phyloP scores from a whole-genome alignment of 352 stramenopile species.

The Elongisporangium undulatum region DNA sequence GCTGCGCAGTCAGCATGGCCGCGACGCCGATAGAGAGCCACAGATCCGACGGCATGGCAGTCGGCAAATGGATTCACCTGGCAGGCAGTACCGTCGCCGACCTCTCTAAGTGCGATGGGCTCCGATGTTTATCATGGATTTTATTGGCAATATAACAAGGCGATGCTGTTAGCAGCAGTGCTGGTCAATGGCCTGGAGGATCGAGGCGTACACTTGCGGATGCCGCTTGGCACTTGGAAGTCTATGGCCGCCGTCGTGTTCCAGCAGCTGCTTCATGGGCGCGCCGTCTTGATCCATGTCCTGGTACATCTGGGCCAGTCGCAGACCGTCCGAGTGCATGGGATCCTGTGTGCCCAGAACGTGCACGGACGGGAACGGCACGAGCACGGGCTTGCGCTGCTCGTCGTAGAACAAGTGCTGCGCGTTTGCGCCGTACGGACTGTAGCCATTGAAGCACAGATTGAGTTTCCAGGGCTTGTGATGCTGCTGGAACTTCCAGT shows the following conservation, averaged over 20 bases:
- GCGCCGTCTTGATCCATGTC: slow-evolving; percentile 9
- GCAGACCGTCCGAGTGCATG: slow-evolving; percentile 18
- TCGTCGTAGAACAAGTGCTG: slow-evolving; percentile 16
- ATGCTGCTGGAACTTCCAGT: slow-evolving; percentile 13
- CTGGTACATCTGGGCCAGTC: slow-evolving; percentile 29
- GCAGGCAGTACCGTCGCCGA: not conserved
- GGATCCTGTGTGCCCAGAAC: slow-evolving; percentile 34
- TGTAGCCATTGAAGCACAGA: slow-evolving; percentile 22
- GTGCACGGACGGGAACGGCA: slow-evolving; percentile 38
- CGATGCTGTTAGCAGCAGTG: slow-evolving; percentile 10
- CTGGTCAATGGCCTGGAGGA: slow-evolving; percentile 9
- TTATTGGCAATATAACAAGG: too few relatives aligned
- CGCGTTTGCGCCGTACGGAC: slow-evolving; percentile 8
- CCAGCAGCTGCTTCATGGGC: slow-evolving; percentile 22
- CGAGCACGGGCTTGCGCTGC: slow-evolving; percentile 7
- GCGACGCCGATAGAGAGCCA: not conserved
- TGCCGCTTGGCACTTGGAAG: slow-evolving; percentile 20
- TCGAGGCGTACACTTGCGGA: slow-evolving; percentile 11
- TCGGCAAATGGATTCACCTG: not conserved
- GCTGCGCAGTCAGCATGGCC: not conserved
- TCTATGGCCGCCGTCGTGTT: slow-evolving; percentile 33
- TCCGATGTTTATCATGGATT: too few relatives aligned
- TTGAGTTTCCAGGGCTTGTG: slow-evolving; percentile 22
- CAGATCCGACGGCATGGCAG: not conserved
- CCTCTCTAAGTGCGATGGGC: not conserved